Evolutionary conservation across 2,329 filamentous ascomycete genomes (phyloP).

Genomic region (Epichloe brachyelytri): DNA sequence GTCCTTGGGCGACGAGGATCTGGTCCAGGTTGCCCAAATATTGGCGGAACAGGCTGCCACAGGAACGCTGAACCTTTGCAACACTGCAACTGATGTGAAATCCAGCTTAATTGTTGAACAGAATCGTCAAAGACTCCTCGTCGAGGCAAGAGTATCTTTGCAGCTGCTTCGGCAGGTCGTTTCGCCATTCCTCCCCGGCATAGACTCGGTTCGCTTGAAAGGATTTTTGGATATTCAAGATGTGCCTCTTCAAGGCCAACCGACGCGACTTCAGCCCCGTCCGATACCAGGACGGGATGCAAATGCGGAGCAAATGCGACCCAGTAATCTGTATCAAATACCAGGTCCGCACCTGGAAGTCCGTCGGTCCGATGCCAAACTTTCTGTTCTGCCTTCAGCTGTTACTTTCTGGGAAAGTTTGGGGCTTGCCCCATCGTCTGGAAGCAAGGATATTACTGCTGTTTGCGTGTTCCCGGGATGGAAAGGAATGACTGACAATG

Average conservation of each 20-base stretch:
- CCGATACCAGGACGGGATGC: conserved; percentile 28
- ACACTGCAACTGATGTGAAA: conserved; percentile 10
- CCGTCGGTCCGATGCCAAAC: conserved; percentile 52
- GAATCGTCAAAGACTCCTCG: conserved; percentile 28
- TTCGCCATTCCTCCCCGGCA: conserved; percentile 29
- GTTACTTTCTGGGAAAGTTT: conserved; percentile 73
- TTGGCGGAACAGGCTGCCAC: conserved; percentile 57
- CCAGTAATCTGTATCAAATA: conserved; percentile 47
- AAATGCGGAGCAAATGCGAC: conserved; percentile 32
- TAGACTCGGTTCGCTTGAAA: conserved; percentile 27
- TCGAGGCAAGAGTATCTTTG: conserved; percentile 33
- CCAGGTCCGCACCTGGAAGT: conserved; percentile 60
- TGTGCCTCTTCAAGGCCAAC: conserved; percentile 38
- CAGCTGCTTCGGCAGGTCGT: conserved; percentile 33
- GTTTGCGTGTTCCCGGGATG: conserved; percentile 59
- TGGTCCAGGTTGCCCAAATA: conserved; percentile 55
- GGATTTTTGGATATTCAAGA: conserved; percentile 45
- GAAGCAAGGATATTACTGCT: conserved; percentile 56
- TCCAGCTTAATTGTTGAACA: conserved; percentile 16
- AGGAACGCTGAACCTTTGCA: conserved; percentile 28
- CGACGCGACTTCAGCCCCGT: conserved; percentile 37
- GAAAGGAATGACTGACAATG: conserved; percentile 47
- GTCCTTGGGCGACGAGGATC: conserved; percentile 41
- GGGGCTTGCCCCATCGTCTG: conserved; percentile 58
- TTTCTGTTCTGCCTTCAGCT: conserved; percentile 63